Base-by-base conservation (phyloP, 805 yeast species). In the Saccharomycopsis sp. region DNA sequence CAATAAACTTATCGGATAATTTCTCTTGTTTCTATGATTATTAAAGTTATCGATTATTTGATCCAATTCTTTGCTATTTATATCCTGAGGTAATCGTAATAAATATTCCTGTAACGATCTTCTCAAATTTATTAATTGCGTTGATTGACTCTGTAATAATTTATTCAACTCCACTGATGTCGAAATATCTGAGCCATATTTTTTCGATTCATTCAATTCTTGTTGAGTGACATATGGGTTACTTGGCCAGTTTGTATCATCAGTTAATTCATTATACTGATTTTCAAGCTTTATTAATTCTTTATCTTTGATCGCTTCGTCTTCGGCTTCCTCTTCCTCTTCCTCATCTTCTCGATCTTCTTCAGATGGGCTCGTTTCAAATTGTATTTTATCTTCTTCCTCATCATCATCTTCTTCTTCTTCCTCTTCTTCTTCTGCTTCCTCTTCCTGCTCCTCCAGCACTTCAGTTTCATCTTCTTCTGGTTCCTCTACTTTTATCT, bases 331-430 rank as follows among this genome's bases (percentile, higher is more conserved):
- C 24, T 45, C 48, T 7, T 22, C 44, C n/a, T 36, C 36, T 23
- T 41, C 44, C n/a, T 35, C 39, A 20, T 5, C n/a, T 35, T 35
- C 39, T 7, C 7, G 9, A 7, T 35, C 29, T 45, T 40, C 17
- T 40, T 29, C 20, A 37, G 40, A 11, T 43, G 29, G n/a, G 9
- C 19, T 13, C 16, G 7, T 6, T 31, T 19, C 21, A 14, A 13
- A 17, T 23, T 20, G 20, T 33, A 11, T 21, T 35, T 16, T 51
- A 17, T 41, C 54, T 19, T 53, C 56, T 3, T 54, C 58, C 43
- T 56, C 57, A 17, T 48, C 56, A 17, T 9, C 43, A 8, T 32
- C 29, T 28, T 22, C 37, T 3, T 36, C 40, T 29, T 38, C 40
- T 14, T 36, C 44, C 9, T 40, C 48, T 16, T 44, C 41, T 11